These are phyloP conservation scores for Austroboletus novae-zelandiae DNA, from an alignment of 1,284 basidiomycete genomes.

Conservation along the genomic window DNA sequence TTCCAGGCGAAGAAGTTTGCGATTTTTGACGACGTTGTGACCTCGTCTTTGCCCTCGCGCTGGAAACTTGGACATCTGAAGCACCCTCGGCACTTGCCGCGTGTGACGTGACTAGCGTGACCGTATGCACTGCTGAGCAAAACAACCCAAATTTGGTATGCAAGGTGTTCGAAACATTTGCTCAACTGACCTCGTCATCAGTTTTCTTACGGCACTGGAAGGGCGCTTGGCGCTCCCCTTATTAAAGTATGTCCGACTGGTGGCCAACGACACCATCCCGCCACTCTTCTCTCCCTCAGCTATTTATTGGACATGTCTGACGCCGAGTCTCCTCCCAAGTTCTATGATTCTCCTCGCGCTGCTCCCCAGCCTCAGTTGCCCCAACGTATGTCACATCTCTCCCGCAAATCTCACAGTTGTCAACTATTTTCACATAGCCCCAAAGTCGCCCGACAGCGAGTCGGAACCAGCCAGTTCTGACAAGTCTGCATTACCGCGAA, in stretches of 20 bases:
- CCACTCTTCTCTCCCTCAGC: not conserved
- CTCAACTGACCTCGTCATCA: not conserved
- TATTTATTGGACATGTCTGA: conserved; percentile 3
- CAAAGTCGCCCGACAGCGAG: conserved; percentile 4
- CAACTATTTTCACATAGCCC: conserved; percentile 3
- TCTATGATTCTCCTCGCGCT: conserved; percentile 23
- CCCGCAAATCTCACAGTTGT: not conserved
- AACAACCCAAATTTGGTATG: conserved; percentile 21
- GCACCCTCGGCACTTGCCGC: conserved; percentile 25
- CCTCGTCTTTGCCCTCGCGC: conserved; percentile 16
- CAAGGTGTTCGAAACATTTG: not conserved
- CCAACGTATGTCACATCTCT: conserved; percentile 9
- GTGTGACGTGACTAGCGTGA: conserved; percentile 27
- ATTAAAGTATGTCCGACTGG: conserved; percentile 13
- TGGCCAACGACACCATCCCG: not conserved
- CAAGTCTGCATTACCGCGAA: conserved; percentile 38
- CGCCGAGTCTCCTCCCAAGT: too few relatives aligned
- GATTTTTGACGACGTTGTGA: conserved; percentile 23
- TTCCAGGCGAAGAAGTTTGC: conserved; percentile 33
- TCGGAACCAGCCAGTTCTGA: conserved; percentile 38
- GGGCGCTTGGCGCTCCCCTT: not conserved
- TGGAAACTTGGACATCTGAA: conserved; percentile 20
- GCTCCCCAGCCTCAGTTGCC: not conserved
- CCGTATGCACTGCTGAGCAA: conserved; percentile 17
- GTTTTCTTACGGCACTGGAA: conserved; percentile 19